Percentiles rank a stretch among this genome's conserved stretches.
Evolutionary conservation across 1,284 basidiomycete genomes (phyloP).

Genomic region (Ganoderma sp.): DNA sequence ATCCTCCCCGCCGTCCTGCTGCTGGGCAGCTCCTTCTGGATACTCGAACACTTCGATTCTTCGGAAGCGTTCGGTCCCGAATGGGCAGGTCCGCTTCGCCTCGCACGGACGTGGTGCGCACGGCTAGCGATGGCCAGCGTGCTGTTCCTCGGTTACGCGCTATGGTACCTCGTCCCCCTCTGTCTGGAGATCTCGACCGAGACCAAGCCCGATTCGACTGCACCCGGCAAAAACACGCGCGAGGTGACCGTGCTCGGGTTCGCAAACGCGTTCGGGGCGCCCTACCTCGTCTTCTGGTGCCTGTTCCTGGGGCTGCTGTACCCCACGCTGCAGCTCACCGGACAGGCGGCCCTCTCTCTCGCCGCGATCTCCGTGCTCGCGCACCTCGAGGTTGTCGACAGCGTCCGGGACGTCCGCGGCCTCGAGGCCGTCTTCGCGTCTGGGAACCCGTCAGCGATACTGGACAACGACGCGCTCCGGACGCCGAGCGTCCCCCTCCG

Average conservation of each 20-base stretch:
- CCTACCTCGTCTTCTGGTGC: slow-evolving; percentile 83
- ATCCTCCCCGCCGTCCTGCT: slow-evolving; percentile 65
- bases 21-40: slow-evolving; percentile 72
- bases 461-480: slow-evolving; percentile 42
- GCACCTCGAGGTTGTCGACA: slow-evolving; percentile 81
- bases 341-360: slow-evolving; percentile 78
- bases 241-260: slow-evolving; percentile 83
- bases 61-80: slow-evolving; percentile 49
- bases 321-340: slow-evolving; percentile 77
- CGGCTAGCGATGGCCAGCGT: slow-evolving; percentile 59
- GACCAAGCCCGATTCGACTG: slow-evolving; percentile 21
- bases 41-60: slow-evolving; percentile 79
- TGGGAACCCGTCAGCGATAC: slow-evolving; percentile 50
- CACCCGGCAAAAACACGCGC: slow-evolving; percentile 38
- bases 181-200: slow-evolving; percentile 66
- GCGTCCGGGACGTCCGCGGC: slow-evolving; percentile 71
- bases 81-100: slow-evolving; percentile 52
- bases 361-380: slow-evolving; percentile 69
- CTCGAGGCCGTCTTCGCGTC: slow-evolving; percentile 59
- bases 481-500: slow-evolving; percentile 46
- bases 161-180: slow-evolving; percentile 77
- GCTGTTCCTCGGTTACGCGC: slow-evolving; percentile 57
- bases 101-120: slow-evolving; percentile 66
- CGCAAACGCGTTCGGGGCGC: slow-evolving; percentile 89
- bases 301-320: slow-evolving; percentile 71